Evolutionary conservation across 2,329 filamentous ascomycete species (phyloP).

Genomic region (Coniella vitis): DNA sequence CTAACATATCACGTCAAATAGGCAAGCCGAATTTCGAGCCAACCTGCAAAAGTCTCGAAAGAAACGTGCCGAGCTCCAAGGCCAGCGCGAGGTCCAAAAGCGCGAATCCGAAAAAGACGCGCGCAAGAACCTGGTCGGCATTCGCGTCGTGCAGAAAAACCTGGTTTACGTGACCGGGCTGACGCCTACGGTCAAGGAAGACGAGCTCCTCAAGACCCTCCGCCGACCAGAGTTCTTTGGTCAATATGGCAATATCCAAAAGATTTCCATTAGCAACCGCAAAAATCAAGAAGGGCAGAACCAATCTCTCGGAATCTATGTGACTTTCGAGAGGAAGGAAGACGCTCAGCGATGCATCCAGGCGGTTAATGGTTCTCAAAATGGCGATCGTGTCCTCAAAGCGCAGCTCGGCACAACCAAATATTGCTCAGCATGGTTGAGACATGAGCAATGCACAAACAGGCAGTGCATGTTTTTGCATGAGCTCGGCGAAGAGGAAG

Average conservation of each 20-base stretch:
- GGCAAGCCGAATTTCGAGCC: slow-evolving; percentile 66
- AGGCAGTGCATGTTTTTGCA: slow-evolving; percentile 97
- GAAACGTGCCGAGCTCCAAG: slow-evolving; percentile 72
- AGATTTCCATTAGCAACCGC: slow-evolving; percentile 96
- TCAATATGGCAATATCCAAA: slow-evolving; percentile 96
- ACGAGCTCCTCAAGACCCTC: slow-evolving; percentile 83
- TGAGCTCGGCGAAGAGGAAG: slow-evolving; percentile 95
- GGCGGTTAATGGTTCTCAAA: slow-evolving; percentile 86
- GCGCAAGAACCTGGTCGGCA: slow-evolving; percentile 90
- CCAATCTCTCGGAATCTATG: slow-evolving; percentile 91
- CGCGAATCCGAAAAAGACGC: slow-evolving; percentile 93
- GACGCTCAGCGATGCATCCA: slow-evolving; percentile 87
- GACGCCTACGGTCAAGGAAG: slow-evolving; percentile 84
- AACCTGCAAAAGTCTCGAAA: slow-evolving; percentile 87
- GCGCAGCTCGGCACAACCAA: slow-evolving; percentile 86
- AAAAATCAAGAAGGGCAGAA: slow-evolving; percentile 71
- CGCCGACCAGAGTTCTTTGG: slow-evolving; percentile 92
- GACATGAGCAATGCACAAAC: slow-evolving; percentile 91
- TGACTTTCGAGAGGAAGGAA: slow-evolving; percentile 90
- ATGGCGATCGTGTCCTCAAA: slow-evolving; percentile 79
- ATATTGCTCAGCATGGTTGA: slow-evolving; percentile 94
- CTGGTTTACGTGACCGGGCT: slow-evolving; percentile 96
- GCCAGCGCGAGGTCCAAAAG: slow-evolving; percentile 93
- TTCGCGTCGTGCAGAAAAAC: slow-evolving; percentile 96
- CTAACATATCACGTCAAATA: slow-evolving; percentile 29